Base-by-base conservation (phyloP, 805 yeast genomes). In the Zygoascus ofunaensis region DNA sequence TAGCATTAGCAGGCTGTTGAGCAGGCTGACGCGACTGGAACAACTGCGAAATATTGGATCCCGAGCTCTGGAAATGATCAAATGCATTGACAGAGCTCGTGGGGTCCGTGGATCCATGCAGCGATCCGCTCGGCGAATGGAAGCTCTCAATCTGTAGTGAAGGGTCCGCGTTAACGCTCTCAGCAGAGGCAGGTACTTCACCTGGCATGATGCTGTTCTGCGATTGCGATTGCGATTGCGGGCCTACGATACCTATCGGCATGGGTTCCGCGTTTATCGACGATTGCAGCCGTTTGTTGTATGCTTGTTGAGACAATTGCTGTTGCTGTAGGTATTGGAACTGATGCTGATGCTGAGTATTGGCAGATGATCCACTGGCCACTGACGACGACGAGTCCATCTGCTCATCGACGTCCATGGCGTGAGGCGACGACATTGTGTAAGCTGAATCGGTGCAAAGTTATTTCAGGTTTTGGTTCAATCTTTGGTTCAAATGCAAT, bases 301-400 rank as follows among this genome's bases (percentile, higher is more conserved):
- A 48, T 20, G 50, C 48, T 39, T 51, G 52, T 32, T 47, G 50
- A 7, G 50, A 41, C 33, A 47, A 42, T 42, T 51, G 52, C 37
- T 51, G 52, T 39, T 47, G 53, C 38, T 49, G 53, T 14, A 44
- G 43, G 20, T 47, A 42, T n/a, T 47, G 49, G 39, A 47, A 45
- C 34, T 39, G 46, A 18, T 37, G 36, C 19, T 41, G 38, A 4
- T 41, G 37, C 5, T 21, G 39, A 19, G 37, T 14, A 4, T 20
- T 21, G 7, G 41, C 22, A 7, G 41, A 26, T 5, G 39, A 22
- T 26, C 24, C 7, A n/a, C 30, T 18, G 22, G n/a, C 18, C 10
- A 30, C 22, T 19, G 39, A 15, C 24, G 30, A 26, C 12, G 19
- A 36, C 3, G 34, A 14, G 10, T 24, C 41, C 32, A 37, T 39